phyloP scores from a whole-genome alignment of 768 basidiomycete genomes.

The Mycena filopes region DNA sequence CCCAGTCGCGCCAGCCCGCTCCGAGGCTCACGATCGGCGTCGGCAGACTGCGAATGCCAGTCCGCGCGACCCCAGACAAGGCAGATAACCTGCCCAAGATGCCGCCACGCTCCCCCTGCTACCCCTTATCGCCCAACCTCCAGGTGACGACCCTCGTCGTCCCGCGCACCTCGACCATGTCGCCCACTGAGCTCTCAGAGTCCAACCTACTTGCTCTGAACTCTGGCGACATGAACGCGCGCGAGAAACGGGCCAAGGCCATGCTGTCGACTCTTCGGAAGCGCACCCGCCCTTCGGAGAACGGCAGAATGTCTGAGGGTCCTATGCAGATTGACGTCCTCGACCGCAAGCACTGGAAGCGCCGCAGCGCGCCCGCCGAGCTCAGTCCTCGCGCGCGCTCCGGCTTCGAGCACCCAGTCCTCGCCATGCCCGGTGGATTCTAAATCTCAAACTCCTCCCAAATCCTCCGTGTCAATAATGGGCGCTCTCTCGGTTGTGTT shows the following conservation, averaged over 20 bases:
- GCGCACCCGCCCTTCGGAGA: conserved; percentile 58
- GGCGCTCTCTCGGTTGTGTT: conserved; percentile 9
- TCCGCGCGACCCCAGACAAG: conserved; percentile 44
- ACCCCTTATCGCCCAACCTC: conserved; percentile 53
- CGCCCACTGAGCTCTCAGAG: conserved; percentile 62
- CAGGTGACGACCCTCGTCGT: conserved; percentile 61
- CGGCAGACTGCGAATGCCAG: conserved; percentile 56
- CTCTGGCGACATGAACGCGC: conserved; percentile 62
- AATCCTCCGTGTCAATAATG: neutral
- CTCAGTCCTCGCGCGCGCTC: conserved; percentile 58
- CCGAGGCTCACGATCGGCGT: conserved; percentile 46
- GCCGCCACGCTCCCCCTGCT: conserved; percentile 47
- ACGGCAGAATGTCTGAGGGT: conserved; percentile 32
- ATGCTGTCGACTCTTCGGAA: conserved; percentile 75
- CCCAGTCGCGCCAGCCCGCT: conserved; percentile 28
- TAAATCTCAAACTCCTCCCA: conserved; percentile 35
- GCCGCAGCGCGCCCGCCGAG: conserved; percentile 74
- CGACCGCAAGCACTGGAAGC: conserved; percentile 54
- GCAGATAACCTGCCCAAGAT: conserved; percentile 40
- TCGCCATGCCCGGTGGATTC: conserved; percentile 69
- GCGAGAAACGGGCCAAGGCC: conserved; percentile 66
- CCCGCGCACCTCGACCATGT: conserved; percentile 54
- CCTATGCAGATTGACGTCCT: conserved; percentile 33
- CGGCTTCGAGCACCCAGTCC: conserved; percentile 69
- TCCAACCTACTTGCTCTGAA: conserved; percentile 61